Base-by-base conservation (phyloP, 1,284 basidiomycete species). In the Rhodotorula sp. region DNA sequence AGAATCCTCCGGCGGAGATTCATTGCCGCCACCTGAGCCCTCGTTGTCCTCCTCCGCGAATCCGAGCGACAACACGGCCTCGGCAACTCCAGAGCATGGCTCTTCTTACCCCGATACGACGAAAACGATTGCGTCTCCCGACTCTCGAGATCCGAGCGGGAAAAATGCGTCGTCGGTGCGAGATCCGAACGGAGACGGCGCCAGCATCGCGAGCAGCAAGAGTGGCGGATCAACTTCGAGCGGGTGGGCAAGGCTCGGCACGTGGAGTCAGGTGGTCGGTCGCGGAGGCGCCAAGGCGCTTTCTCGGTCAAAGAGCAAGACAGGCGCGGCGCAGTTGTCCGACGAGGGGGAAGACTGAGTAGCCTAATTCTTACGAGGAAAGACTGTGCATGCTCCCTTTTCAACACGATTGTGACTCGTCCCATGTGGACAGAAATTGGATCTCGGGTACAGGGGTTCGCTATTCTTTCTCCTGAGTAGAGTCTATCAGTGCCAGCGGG, bases 191-290 rank as follows among this genome's bases (percentile, higher is more conserved):
- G 53, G 53, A 26, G 53, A 54, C 53, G 53, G 53, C 26, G 55
- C 55, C 15, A 37, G 55, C 20, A 49, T 59, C 42, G 44, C 37
- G 42, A 30, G 44, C 22, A 42, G 49, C n/a, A 46, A n/a, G 30
- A 44, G 42, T 7, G 20, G 44, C 26, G 53, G 46, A 29, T 37
- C 56, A 42, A 55, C 33, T 6, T n/a, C n/a, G 44, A 49, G 51
- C 24, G 64, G 57, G 26, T 69, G 68, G 66, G 66, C 60, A 12
- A 30, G 64, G 57, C 51, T 68, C 10, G 70, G 70, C 42, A 72
- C 67, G 44, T 73, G 71, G 71, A 73, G 71, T 55, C 68, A 70
- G 66, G 68, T 73, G 8, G 71, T 69, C 1, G 66, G 59, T 20
- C 37, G 63, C 42, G 64, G 51, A 7, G 48, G 61, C 56, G 42